Conservation (phyloP, 2,329 filamentous ascomycete species). For the Aureobasidium melanogenum region DNA sequence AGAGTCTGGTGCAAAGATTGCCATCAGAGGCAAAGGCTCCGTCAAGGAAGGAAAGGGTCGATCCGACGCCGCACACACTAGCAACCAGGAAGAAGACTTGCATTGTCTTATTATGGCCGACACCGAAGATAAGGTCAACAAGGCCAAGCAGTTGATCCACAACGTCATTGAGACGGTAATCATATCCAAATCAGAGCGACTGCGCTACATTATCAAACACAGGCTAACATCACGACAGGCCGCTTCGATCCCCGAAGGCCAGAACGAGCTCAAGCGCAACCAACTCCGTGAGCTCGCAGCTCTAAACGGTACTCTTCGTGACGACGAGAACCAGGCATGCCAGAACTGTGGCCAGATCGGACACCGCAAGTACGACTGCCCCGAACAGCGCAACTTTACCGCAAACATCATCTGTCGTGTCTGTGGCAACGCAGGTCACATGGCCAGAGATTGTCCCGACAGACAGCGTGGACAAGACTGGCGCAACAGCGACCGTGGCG, state of each 20-base stretch:
- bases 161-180: constrained; percentile 97
- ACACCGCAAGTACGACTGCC: constrained; percentile 97
- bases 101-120: constrained; percentile 99
- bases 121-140: constrained; percentile 98
- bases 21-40: constrained; percentile 97
- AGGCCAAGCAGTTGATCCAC: constrained; percentile 96
- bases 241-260: constrained; percentile 94
- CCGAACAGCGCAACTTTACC: constrained; percentile 96
- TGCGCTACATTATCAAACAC: neutral
- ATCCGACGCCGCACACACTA: constrained; percentile 96
- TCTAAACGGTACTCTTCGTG: constrained; percentile 96
- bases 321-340: constrained; percentile 98
- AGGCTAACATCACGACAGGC: constrained; percentile 51
- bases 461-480: constrained; percentile 82
- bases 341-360: constrained; percentile 99
- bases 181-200: constrained; percentile 19
- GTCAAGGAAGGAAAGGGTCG: constrained; percentile 99
- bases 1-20: constrained; percentile 96
- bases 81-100: constrained; percentile 98
- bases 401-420: constrained; percentile 98
- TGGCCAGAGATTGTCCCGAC: constrained; percentile 96
- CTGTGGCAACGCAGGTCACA: constrained; percentile 95
- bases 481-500: constrained; percentile 61
- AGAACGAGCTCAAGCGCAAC: constrained; percentile 98
- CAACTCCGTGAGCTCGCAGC: constrained; percentile 95